These are phyloP conservation scores for Oleoguttula mirabilis DNA, from an alignment of 495 filamentous ascomycete species.

Conservation along the genomic window DNA sequence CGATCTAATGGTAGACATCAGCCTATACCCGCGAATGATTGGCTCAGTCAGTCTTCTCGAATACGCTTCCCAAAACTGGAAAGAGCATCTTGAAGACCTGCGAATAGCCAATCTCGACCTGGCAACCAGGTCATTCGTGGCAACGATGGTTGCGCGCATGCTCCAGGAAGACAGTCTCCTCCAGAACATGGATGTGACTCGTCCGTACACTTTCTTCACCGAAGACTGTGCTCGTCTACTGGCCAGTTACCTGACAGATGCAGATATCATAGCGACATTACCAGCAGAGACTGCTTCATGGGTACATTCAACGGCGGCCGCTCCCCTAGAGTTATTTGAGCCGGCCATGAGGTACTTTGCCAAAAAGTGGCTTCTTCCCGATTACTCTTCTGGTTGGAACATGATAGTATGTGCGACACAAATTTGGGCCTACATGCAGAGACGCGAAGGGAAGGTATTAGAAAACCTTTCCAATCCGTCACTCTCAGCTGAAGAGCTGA, in stretches of 20 bases:
- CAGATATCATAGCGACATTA: not conserved
- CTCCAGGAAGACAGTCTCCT: not conserved
- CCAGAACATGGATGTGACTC: not conserved
- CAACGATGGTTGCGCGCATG: not conserved
- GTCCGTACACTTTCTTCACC: not conserved
- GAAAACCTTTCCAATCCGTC: too few relatives aligned
- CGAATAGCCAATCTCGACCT: not conserved
- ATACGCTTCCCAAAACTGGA: not conserved
- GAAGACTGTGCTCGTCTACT: not conserved
- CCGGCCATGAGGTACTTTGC: not conserved
- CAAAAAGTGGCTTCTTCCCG: slow-evolving; percentile 1
- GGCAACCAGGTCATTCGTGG: not conserved
- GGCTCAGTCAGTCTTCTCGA: not conserved
- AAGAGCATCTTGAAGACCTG: not conserved
- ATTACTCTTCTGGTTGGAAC: too few relatives aligned
- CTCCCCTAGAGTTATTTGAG: not conserved
- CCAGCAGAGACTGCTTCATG: not conserved
- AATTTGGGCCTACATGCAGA: too few relatives aligned
- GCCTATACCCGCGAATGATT: not conserved
- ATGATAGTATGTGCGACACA: too few relatives aligned
- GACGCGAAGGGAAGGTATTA: too few relatives aligned
- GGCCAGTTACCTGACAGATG: not conserved
- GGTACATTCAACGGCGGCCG: not conserved
- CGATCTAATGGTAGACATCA: not conserved
- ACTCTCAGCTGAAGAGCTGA: slow-evolving; percentile 1